Evolutionary conservation across 2,329 filamentous ascomycete genomes (phyloP).

Genomic region (Diaporthe destruens): DNA sequence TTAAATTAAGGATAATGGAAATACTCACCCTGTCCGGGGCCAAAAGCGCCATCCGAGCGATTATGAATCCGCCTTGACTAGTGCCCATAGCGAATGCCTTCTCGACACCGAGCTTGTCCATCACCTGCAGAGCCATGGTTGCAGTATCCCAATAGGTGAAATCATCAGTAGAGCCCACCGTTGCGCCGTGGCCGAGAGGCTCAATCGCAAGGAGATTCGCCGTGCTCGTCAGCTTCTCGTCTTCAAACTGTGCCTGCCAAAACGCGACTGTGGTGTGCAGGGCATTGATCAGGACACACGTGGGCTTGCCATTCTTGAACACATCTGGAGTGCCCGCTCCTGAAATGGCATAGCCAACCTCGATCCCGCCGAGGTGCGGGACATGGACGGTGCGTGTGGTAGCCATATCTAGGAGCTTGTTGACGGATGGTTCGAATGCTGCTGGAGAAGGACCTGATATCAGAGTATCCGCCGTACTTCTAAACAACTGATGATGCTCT

Average conservation of each 20-base stretch:
- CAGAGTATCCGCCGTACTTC: background rate
- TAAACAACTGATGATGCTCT: too few species aligned
- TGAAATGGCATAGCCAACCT: slow-evolving; percentile 55
- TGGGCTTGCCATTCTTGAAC: slow-evolving; percentile 62
- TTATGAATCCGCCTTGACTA: slow-evolving; percentile 66
- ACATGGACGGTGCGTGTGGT: slow-evolving; percentile 58
- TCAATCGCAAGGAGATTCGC: slow-evolving; percentile 66
- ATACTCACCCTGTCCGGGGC: slow-evolving; percentile 58
- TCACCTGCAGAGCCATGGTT: slow-evolving; percentile 66
- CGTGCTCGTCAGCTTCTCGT: slow-evolving; percentile 53
- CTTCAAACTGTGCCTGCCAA: slow-evolving; percentile 59
- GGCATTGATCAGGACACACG: slow-evolving; percentile 64
- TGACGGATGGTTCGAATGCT: too few species aligned
- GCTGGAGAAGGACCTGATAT: background rate
- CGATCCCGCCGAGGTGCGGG: slow-evolving; percentile 62
- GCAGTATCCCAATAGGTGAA: slow-evolving; percentile 70
- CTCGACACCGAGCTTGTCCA: slow-evolving; percentile 63
- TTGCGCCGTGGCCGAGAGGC: slow-evolving; percentile 65
- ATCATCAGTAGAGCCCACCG: slow-evolving; percentile 55
- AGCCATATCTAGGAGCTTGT: slow-evolving; percentile 43
- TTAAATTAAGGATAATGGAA: background rate
- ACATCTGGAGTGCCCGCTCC: slow-evolving; percentile 44
- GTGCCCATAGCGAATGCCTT: slow-evolving; percentile 66
- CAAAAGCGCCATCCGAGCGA: slow-evolving; percentile 63
- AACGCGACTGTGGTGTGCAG: slow-evolving; percentile 63